A percentile compares a stretch with the other conserved stretches of the same genome.
Conservation (phyloP, 148 eudicot species). For the Vaccinium myrtillus region DNA sequence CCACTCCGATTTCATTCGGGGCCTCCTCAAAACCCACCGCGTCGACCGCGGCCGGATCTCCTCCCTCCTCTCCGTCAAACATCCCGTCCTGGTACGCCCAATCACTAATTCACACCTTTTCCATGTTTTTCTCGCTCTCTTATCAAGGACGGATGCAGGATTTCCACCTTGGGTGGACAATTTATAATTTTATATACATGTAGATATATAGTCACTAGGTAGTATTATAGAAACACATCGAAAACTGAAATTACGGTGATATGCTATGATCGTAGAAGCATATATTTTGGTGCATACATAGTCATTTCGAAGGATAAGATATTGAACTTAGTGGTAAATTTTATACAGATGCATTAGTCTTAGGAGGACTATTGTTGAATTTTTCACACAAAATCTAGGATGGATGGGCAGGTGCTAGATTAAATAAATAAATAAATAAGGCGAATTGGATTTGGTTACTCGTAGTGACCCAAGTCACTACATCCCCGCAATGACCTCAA, state of each 20-base stretch:
- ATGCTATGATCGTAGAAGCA: neutral
- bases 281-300: neutral
- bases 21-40: constrained; percentile 29
- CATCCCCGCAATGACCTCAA: no score
- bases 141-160: neutral
- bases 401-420: neutral
- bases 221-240: neutral
- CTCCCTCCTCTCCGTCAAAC: constrained; percentile 44
- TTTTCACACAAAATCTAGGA: neutral
- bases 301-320: neutral
- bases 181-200: no score
- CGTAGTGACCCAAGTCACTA: no score
- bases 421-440: neutral
- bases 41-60: constrained; percentile 44
- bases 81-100: constrained; percentile 36
- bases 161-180: neutral
- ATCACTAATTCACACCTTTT: neutral
- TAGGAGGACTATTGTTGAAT: neutral
- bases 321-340: neutral
- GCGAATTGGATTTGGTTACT: no score
- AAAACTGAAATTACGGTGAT: neutral
- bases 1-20: constrained; percentile 30
- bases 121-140: neutral
- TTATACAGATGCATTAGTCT: neutral
- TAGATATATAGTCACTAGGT: neutral